Evolutionary conservation across 2,329 filamentous ascomycete species (phyloP).

Genomic region (Ilyonectria sp.): DNA sequence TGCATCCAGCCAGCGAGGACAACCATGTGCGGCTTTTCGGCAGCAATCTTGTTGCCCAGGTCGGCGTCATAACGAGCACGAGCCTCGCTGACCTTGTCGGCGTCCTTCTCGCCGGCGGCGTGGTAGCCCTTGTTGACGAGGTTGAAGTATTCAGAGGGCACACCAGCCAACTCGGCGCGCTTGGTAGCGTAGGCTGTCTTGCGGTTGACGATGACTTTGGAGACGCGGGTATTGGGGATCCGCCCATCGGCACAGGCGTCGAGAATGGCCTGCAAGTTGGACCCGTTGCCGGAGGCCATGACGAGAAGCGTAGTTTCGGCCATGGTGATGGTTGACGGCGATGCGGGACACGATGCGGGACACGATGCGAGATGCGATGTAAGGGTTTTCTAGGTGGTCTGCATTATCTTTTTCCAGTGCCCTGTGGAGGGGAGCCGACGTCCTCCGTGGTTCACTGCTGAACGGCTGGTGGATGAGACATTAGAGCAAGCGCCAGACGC

Average conservation of each 20-base stretch:
- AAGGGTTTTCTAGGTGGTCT: not conserved
- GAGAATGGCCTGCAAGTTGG: conserved; percentile 83
- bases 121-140: conserved; percentile 79
- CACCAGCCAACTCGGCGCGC: conserved; percentile 61
- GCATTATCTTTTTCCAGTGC: not conserved
- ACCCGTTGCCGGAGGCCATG: conserved; percentile 81
- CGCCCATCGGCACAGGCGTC: conserved; percentile 59
- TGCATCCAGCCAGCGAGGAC: conserved; percentile 93
- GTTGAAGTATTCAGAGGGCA: conserved; percentile 84
- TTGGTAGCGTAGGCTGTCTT: conserved; percentile 61
- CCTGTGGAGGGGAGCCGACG: not conserved
- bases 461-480: too few species aligned
- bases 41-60: conserved; percentile 77
- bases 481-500: not conserved
- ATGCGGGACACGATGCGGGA: not conserved
- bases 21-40: conserved; percentile 75
- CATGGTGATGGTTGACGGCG: conserved; percentile 44
- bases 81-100: conserved; percentile 67
- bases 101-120: conserved; percentile 71
- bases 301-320: conserved; percentile 68
- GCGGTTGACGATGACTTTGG: conserved; percentile 64
- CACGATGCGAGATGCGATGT: not conserved
- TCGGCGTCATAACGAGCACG: conserved; percentile 83
- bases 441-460: not conserved
- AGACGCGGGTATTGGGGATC: conserved; percentile 61